Percentiles rank a stretch among this genome's conserved stretches.
Evolutionary conservation across 2,329 filamentous ascomycete species (phyloP).

Genomic region (Fusarium humuli): DNA sequence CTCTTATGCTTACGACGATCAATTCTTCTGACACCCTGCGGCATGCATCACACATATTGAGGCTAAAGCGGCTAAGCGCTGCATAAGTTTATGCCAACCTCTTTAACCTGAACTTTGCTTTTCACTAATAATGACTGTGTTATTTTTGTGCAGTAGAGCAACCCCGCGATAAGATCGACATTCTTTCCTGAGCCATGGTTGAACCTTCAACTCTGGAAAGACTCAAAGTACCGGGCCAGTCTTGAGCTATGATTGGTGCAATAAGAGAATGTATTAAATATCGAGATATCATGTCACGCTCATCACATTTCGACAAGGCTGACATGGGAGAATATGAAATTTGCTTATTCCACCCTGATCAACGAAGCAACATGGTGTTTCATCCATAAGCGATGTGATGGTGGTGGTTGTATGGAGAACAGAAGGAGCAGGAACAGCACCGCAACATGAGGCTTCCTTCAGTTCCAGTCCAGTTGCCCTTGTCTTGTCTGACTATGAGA

Average conservation of each 20-base stretch:
- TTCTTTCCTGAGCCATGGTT: slow-evolving; percentile 30
- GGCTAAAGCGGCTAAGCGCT: slow-evolving; percentile 39
- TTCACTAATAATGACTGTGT: slow-evolving; percentile 14
- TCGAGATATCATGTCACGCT: slow-evolving; percentile 26
- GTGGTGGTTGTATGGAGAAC: slow-evolving; percentile 8
- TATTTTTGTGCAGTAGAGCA: not conserved
- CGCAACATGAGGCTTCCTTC: slow-evolving; percentile 22
- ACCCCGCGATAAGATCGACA: slow-evolving; percentile 41
- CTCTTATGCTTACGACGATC: too few relatives aligned
- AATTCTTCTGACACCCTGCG: too few relatives aligned
- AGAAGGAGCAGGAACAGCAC: not conserved
- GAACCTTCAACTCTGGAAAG: slow-evolving; percentile 12
- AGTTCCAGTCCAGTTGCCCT: slow-evolving; percentile 6
- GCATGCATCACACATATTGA: slow-evolving; percentile 30
- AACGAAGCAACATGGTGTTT: slow-evolving; percentile 30
- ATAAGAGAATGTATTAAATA: slow-evolving; percentile 27
- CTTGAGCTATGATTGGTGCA: slow-evolving; percentile 38
- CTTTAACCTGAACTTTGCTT: slow-evolving; percentile 32
- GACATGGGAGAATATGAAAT: slow-evolving; percentile 18
- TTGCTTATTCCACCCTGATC: slow-evolving; percentile 28
- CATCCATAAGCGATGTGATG: slow-evolving; percentile 25
- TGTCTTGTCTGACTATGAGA: slow-evolving; percentile 27
- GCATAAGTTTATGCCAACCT: slow-evolving; percentile 39
- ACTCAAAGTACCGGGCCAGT: slow-evolving; percentile 4
- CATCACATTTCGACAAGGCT: slow-evolving; percentile 32